A percentile compares a stretch with the other conserved stretches of the same genome.
Evolutionary conservation across 2,329 filamentous ascomycete species (phyloP).

Genomic region (Escovopsis sp.): DNA sequence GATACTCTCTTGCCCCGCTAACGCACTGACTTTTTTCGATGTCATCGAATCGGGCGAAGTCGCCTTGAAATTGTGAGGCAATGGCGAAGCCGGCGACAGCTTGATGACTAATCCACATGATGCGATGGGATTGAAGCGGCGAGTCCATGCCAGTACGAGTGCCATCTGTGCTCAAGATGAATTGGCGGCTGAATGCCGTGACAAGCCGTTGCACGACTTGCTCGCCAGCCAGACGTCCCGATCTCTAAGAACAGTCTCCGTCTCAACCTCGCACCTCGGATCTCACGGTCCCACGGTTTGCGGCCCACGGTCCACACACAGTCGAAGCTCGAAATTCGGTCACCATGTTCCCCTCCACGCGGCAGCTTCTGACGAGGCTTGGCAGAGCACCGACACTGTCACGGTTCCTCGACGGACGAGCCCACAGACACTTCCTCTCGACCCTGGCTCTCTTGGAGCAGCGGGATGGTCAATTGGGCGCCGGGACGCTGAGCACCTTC

Average conservation of each 20-base stretch:
- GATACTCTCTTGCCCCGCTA: too few species aligned
- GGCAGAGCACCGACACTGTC: not conserved
- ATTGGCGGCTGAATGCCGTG: not conserved
- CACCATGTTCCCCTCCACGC: not conserved
- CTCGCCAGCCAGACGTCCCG: not conserved
- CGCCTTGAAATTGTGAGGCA: too few species aligned
- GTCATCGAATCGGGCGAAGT: too few species aligned
- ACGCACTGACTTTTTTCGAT: too few species aligned
- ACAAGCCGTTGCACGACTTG: not conserved
- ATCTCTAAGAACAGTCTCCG: not conserved
- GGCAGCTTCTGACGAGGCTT: not conserved
- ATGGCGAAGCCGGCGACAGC: too few species aligned
- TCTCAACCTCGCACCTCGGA: not conserved
- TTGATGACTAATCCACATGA: too few species aligned
- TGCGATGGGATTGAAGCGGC: too few species aligned
- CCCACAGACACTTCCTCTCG: not conserved
- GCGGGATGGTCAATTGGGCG: conserved; percentile 71
- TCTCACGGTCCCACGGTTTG: not conserved
- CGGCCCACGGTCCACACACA: too few species aligned
- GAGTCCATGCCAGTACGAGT: too few species aligned
- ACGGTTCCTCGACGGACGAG: not conserved
- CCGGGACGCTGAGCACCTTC: conserved; percentile 68
- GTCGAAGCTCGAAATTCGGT: too few species aligned
- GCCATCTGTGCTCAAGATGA: too few species aligned
- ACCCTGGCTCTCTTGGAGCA: conserved; percentile 77